A percentile compares a stretch with the other conserved stretches of the same genome.
Conservation (phyloP, 2,329 filamentous ascomycete species). For the Colletotrichum nymphaeae region DNA sequence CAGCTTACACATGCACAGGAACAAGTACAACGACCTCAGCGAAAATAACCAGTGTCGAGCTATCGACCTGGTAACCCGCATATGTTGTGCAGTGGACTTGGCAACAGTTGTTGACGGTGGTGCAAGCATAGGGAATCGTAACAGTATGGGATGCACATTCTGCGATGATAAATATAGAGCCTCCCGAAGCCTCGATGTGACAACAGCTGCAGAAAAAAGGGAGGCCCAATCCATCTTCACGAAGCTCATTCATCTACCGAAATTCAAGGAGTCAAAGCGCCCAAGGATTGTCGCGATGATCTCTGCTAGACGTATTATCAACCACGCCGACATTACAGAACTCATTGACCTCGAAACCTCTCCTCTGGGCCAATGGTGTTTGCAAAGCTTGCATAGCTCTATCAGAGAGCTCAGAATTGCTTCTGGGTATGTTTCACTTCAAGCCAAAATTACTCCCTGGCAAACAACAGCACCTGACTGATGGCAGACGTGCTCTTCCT, state of each 20-base stretch:
- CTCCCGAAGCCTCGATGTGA: background rate
- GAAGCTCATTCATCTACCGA: conserved; percentile 55
- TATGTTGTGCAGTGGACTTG: conserved; percentile 66
- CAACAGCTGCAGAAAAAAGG: conserved; percentile 43
- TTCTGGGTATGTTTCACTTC: conserved; percentile 67
- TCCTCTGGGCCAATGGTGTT: conserved; percentile 80
- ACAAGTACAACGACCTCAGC: conserved; percentile 56
- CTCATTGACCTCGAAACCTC: conserved; percentile 77
- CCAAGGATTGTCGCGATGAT: conserved; percentile 78
- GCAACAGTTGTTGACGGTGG: conserved; percentile 38
- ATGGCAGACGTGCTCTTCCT: conserved; percentile 68
- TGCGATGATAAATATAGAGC: conserved; percentile 11
- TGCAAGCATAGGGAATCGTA: background rate
- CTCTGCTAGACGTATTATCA: conserved; percentile 74
- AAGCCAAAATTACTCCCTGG: conserved; percentile 24
- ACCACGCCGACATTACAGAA: conserved; percentile 70
- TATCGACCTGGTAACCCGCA: conserved; percentile 65
- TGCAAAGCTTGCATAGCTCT: conserved; percentile 85
- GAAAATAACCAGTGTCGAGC: conserved; percentile 63
- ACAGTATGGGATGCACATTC: background rate
- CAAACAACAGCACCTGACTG: conserved; percentile 27
- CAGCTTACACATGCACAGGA: conserved; percentile 40
- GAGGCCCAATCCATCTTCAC: conserved; percentile 57
- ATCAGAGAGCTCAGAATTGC: conserved; percentile 86
- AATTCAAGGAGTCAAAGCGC: conserved; percentile 65